Conservation (phyloP, 352 stramenopile species). For the Phytophthora kernoviae region DNA sequence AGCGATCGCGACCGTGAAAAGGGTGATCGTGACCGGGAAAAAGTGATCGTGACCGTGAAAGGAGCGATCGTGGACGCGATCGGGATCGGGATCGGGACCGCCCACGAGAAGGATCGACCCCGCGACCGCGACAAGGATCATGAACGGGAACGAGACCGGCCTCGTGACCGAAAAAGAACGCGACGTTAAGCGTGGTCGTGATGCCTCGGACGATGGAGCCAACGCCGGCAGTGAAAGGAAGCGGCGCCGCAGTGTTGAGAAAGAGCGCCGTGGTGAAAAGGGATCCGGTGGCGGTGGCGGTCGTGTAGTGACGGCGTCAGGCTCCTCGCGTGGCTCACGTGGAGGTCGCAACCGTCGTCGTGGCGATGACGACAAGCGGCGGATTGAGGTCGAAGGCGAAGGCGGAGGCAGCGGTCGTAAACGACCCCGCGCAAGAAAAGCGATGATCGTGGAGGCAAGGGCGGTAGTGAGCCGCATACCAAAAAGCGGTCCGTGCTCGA, state of each 20-base stretch:
- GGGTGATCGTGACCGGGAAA: conserved; percentile 17
- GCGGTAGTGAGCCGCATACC: conserved; percentile 55
- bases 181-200: conserved; percentile 41
- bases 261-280: conserved; percentile 13
- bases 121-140: conserved; percentile 26
- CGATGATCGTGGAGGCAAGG: conserved; percentile 49
- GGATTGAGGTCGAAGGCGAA: conserved; percentile 15
- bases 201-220: conserved; percentile 32
- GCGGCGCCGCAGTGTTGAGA: conserved; percentile 32
- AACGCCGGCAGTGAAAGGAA: conserved; percentile 29
- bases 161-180: conserved; percentile 47
- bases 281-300: conserved; percentile 28
- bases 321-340: conserved; percentile 34
- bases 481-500: conserved; percentile 89
- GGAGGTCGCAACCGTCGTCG: conserved; percentile 40
- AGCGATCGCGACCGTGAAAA: conserved; percentile 25
- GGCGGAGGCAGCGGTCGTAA: conserved; percentile 28
- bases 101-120: conserved; percentile 22
- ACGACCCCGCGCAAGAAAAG: conserved; percentile 44
- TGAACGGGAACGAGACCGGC: conserved; percentile 37
- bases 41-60: conserved; percentile 19
- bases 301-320: conserved; percentile 51
- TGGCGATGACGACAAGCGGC: conserved; percentile 18
- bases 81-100: conserved; percentile 31
- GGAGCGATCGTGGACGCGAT: conserved; percentile 34